Evolutionary conservation across 768 basidiomycete species (phyloP), one percentile per base, ranked within the genome.

Genomic region (Hysterangium stoloniferum): DNA sequence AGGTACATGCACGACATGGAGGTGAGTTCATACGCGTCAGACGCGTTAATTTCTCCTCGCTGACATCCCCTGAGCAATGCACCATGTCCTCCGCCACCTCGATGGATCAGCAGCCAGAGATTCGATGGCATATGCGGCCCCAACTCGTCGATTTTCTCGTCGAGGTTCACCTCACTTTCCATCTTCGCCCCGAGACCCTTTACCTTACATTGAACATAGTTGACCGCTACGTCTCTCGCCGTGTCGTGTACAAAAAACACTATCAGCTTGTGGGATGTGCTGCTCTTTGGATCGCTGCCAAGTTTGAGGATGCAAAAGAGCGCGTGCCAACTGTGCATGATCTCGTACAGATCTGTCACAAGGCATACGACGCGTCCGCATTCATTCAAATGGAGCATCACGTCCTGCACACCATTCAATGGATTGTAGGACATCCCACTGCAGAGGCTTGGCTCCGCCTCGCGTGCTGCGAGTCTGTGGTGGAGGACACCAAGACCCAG

Each of bases 301-400:
- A 99, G 70, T 99, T 97, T 59, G 96, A 99, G 69, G 96, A 99
- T 62, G 88, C 93, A 20, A 98, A 99, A 67, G 95, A 98, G 63
- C 91, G 94, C 56, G 92, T 98, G 12, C 96, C 96, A 9, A 89
- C 92, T 1, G 88, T 97, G 5, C 84, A 90, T 62, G 94, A 98
- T 56, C 84, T 99, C 48, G 84, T 84, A 37, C 85, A 92, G 62
- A 92, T 96, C 66, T 98, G 96, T 71, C 91, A 86, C 61, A 85
- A 94, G 62, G 91, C 92, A 2, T 98, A 98, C 66, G 94, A 97
- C 64, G 93, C 95, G 66, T 85, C 86, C 3, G 95, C 95, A 1
- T 99, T 99, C 68, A 84, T 97, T 54, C 96, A 99, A 69, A 97
- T 99, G 96, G 96, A 99, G 66, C 86, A 88, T 4, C 96, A 99